phyloP scores from a whole-genome alignment of 306 rosid genomes.

The Lablab purpureus region DNA sequence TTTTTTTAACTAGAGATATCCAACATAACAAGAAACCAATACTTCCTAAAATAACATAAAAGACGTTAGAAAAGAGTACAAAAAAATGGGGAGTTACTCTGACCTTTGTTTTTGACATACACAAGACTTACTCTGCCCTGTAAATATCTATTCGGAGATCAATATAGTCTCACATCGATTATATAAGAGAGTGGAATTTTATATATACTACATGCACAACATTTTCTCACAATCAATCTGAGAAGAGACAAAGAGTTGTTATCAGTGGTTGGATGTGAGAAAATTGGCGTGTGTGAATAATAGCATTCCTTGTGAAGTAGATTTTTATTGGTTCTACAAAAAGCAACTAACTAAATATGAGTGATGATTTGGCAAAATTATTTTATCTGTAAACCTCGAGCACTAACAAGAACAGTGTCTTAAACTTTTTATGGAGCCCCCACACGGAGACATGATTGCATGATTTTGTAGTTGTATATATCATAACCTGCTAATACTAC shows the following conservation, averaged over 20 bases:
- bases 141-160: too few relatives aligned
- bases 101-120: too few relatives aligned
- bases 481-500: not conserved
- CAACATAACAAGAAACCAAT: too few relatives aligned
- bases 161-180: too few relatives aligned
- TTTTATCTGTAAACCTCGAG: constrained; percentile 15
- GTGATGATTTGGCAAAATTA: not conserved
- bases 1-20: too few relatives aligned
- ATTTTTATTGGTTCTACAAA: constrained; percentile 11
- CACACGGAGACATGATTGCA: constrained; percentile 22
- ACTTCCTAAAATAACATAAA: too few relatives aligned
- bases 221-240: not conserved
- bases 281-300: not conserved
- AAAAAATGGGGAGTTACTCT: too few relatives aligned
- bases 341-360: constrained; percentile 1
- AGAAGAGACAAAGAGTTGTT: not conserved
- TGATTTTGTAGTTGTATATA: not conserved
- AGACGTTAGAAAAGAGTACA: too few relatives aligned
- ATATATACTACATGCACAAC: too few relatives aligned
- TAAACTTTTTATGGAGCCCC: not conserved
- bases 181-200: too few relatives aligned
- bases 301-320: not conserved
- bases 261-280: constrained; percentile 10
- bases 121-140: too few relatives aligned
- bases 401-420: not conserved